Conservation (phyloP, 2,329 filamentous ascomycete genomes). For the Alternaria triticina region DNA sequence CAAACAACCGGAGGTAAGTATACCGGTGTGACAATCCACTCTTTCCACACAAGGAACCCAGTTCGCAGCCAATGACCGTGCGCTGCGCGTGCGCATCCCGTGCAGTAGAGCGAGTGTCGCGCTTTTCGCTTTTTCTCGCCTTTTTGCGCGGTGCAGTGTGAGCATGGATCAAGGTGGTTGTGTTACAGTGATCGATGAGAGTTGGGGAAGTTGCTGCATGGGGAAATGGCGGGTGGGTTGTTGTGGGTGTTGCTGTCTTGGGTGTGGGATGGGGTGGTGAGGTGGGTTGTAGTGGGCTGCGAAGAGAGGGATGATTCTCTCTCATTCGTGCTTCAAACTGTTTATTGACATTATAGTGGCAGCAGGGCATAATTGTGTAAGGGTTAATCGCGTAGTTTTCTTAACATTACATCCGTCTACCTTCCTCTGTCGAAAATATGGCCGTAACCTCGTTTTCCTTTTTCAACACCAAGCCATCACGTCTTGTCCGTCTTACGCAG, state of each 20-base stretch:
- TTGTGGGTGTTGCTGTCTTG: background rate
- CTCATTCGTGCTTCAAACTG: background rate
- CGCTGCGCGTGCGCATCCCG: conserved; percentile 8
- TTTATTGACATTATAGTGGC: background rate
- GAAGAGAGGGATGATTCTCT: background rate
- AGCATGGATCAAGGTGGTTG: background rate
- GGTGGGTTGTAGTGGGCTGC: background rate
- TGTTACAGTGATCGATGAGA: background rate
- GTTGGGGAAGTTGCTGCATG: background rate
- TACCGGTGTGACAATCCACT: conserved; percentile 6
- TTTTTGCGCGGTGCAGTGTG: background rate
- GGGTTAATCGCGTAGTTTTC: too few species aligned
- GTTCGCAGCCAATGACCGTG: conserved; percentile 4
- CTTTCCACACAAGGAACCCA: conserved; percentile 1
- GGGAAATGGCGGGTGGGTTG: background rate
- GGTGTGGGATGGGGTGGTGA: background rate
- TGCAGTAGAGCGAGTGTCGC: conserved; percentile 3
- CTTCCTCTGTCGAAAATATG: background rate
- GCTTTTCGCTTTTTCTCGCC: background rate
- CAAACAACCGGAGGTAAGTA: background rate
- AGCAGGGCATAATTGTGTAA: background rate
- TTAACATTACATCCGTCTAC: background rate
- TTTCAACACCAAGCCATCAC: background rate
- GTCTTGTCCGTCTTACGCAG: background rate
- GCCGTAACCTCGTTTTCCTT: background rate